Percentiles rank a stretch among this genome's conserved stretches.
These are phyloP conservation scores for Calonectria multiphialidica DNA, from an alignment of 2,329 filamentous ascomycete species.

Conservation along the genomic window DNA sequence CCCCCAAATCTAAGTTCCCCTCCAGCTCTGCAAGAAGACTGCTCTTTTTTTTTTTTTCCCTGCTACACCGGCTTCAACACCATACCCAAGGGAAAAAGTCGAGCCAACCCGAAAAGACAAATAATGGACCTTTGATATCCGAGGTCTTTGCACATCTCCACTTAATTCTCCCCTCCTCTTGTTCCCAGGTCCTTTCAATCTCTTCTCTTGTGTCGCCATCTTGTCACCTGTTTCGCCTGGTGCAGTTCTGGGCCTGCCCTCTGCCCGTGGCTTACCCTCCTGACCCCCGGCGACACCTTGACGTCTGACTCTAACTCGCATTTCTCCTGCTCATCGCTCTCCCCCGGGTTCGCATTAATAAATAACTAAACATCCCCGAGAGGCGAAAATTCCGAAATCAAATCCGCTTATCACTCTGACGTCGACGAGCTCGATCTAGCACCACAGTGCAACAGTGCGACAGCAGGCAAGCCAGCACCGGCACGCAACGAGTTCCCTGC, in stretches of 20 bases:
- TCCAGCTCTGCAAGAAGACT: not conserved
- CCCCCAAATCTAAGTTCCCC: not conserved
- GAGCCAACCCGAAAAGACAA: constrained; percentile 8
- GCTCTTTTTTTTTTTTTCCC: not conserved
- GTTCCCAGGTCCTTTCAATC: constrained; percentile 16
- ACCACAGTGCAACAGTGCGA: constrained; percentile 6
- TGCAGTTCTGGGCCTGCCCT: not conserved
- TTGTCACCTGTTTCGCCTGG: not conserved
- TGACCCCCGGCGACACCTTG: not conserved
- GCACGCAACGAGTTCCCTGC: constrained; percentile 9
- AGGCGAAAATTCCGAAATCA: not conserved
- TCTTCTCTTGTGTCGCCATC: constrained; percentile 19
- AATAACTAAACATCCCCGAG: not conserved
- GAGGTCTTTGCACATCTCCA: constrained; percentile 34
- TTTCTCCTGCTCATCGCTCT: not conserved
- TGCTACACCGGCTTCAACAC: not conserved
- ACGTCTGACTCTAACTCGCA: not conserved
- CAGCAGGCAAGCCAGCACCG: not conserved
- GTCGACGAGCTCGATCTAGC: not conserved
- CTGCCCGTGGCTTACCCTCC: not conserved
- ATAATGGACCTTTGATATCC: constrained; percentile 29
- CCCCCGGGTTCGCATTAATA: not conserved
- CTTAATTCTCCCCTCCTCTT: constrained; percentile 30
- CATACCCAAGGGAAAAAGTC: not conserved
- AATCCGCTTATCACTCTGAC: not conserved